Evolutionary conservation across 805 yeast species (phyloP).

Genomic region (Candida germanica): DNA sequence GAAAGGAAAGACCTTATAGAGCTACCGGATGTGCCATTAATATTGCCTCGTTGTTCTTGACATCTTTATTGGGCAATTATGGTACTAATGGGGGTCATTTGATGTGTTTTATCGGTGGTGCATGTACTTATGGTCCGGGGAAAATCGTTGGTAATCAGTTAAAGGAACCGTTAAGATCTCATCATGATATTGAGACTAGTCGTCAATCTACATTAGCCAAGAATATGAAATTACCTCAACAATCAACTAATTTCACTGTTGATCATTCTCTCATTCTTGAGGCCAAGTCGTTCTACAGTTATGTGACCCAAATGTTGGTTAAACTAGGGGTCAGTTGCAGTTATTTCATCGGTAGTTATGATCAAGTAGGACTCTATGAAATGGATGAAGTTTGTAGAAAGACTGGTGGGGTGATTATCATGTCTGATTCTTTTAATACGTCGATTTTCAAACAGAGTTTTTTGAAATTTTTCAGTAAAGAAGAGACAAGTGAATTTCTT

Average conservation of each 20-base stretch:
- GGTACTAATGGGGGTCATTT: constrained; percentile 76
- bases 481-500: constrained; percentile 73
- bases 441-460: constrained; percentile 91
- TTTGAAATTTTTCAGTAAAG: constrained; percentile 81
- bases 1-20: constrained; percentile 71
- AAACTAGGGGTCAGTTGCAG: constrained; percentile 81
- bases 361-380: constrained; percentile 92
- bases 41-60: constrained; percentile 78
- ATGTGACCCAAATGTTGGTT: constrained; percentile 62
- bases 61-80: constrained; percentile 75
- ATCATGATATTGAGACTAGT: constrained; percentile 92
- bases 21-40: constrained; percentile 91
- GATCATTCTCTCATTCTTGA: constrained; percentile 13
- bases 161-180: constrained; percentile 96
- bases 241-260: constrained; percentile 13
- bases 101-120: constrained; percentile 89
- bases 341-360: constrained; percentile 92
- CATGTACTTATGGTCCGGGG: constrained; percentile 94
- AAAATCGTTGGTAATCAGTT: constrained; percentile 86
- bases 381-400: constrained; percentile 82
- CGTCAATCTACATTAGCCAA: constrained; percentile 70
- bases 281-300: constrained; percentile 55
- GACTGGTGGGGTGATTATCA: constrained; percentile 87
- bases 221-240: constrained; percentile 52
- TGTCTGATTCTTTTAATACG: constrained; percentile 91